A percentile compares a stretch with the other conserved stretches of the same genome.
Evolutionary conservation across 75 land plant genomes (phyloP).

Genomic region (Pseudotsuga menziesii): DNA sequence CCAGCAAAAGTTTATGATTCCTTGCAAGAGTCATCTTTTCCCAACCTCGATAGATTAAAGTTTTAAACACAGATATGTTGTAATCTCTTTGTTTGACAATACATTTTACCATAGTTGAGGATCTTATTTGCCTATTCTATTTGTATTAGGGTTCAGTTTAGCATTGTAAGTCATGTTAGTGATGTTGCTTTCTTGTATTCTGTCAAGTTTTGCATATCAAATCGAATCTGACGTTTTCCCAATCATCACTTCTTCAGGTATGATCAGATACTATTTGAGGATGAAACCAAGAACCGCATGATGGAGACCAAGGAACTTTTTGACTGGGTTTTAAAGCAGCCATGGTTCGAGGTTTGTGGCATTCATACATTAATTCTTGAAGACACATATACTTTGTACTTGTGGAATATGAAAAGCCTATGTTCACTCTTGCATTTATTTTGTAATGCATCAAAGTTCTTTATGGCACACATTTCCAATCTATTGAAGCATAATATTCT

Average conservation of each 20-base stretch:
- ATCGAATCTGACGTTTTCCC: conserved; percentile 2
- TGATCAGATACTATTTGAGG: conserved; percentile 87
- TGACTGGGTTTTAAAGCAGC: conserved; percentile 83
- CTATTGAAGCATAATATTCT: neutral
- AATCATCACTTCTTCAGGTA: conserved; percentile 36
- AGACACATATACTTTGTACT: neutral
- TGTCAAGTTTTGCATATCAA: neutral
- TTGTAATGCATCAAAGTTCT: neutral
- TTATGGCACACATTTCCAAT: neutral
- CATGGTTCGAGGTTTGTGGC: conserved; percentile 78
- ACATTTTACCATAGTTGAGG: neutral
- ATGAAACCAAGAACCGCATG: conserved; percentile 79
- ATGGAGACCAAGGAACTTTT: conserved; percentile 88
- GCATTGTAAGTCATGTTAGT: neutral
- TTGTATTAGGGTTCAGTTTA: neutral
- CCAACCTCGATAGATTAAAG: neutral
- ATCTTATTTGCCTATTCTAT: neutral
- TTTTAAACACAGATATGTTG: neutral
- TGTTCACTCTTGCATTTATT: neutral
- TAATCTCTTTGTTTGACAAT: neutral
- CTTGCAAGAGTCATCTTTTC: neutral
- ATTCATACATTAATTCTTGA: neutral
- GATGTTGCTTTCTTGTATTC: neutral
- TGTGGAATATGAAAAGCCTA: neutral
- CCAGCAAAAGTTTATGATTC: neutral